Conservation (phyloP, 78 protist species). For the Dictyostelium purpureum region DNA sequence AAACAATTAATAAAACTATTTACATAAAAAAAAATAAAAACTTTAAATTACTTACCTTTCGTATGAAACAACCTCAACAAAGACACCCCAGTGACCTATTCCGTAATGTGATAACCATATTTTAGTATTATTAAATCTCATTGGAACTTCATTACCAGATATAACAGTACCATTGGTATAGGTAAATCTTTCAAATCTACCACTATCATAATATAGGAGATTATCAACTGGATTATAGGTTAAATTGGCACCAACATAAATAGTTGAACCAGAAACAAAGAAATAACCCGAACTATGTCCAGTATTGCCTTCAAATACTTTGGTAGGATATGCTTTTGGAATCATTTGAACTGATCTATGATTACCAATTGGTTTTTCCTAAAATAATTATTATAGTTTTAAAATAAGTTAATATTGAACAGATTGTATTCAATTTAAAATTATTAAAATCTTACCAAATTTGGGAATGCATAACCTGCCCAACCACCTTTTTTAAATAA, state of each 20-base stretch:
- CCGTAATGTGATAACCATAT: conserved; percentile 1
- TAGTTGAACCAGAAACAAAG: conserved; percentile 73
- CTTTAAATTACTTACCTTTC: conserved; percentile 1
- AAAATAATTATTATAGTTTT: background rate
- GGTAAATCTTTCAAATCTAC: conserved; percentile 43
- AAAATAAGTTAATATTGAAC: too few species aligned
- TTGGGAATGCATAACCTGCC: conserved; percentile 82
- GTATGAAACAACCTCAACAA: background rate
- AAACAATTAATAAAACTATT: background rate
- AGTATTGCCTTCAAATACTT: conserved; percentile 79
- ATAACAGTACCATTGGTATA: conserved; percentile 17
- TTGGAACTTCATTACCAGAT: background rate
- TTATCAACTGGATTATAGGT: conserved; percentile 12
- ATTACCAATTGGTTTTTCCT: conserved; percentile 24
- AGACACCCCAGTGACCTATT: conserved; percentile 27
- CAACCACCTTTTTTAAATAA: too few species aligned
- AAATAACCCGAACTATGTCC: conserved; percentile 81
- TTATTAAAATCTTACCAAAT: background rate
- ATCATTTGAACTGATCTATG: conserved; percentile 3
- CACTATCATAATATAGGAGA: conserved; percentile 15
- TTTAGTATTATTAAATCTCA: conserved; percentile 40
- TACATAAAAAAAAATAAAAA: background rate
- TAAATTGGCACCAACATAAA: conserved; percentile 73
- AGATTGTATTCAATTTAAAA: too few species aligned
- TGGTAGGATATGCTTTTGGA: conserved; percentile 45